These are phyloP conservation scores for Drechslerella dactyloides DNA, from an alignment of 2,329 filamentous ascomycete genomes.

Conservation along the genomic window DNA sequence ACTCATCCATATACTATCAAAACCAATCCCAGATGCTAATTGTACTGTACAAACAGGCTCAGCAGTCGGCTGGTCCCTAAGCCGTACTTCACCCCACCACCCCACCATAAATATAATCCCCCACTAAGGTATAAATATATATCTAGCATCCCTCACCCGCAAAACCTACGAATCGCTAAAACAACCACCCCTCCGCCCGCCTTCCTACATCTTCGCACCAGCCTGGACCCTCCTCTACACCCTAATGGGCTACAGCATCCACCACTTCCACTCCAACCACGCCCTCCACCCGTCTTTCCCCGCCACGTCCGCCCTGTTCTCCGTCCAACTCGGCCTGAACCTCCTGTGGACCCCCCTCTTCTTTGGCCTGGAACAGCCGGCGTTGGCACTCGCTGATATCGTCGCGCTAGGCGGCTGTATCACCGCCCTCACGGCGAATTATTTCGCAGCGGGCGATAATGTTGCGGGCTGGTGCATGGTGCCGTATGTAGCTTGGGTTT, in stretches of 20 bases:
- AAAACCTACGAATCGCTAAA: slow-evolving; percentile 70
- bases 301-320: slow-evolving; percentile 79
- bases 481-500: slow-evolving; percentile 85
- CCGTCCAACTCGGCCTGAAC: slow-evolving; percentile 83
- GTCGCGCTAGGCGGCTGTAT: slow-evolving; percentile 74
- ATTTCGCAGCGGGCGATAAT: slow-evolving; percentile 72
- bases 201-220: slow-evolving; percentile 69
- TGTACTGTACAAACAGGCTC: slow-evolving; percentile 21
- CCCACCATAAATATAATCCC: slow-evolving; percentile 20
- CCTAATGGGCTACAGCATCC: slow-evolving; percentile 85
- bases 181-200: slow-evolving; percentile 70
- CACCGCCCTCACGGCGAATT: slow-evolving; percentile 75
- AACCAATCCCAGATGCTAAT: slow-evolving; percentile 63
- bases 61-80: slow-evolving; percentile 39
- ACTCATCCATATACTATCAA: slow-evolving; percentile 60
- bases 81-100: slow-evolving; percentile 24
- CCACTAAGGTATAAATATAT: slow-evolving; percentile 4
- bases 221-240: slow-evolving; percentile 72
- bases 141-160: slow-evolving; percentile 65
- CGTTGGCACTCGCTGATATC: slow-evolving; percentile 77
- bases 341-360: slow-evolving; percentile 91
- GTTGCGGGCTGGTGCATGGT: slow-evolving; percentile 75
- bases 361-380: slow-evolving; percentile 76
- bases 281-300: slow-evolving; percentile 67
- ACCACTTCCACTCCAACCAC: slow-evolving; percentile 72